Evolutionary conservation across 225 moss, liverwort and hornwort genomes (phyloP).

Genomic region (Lunularia cruciata): DNA sequence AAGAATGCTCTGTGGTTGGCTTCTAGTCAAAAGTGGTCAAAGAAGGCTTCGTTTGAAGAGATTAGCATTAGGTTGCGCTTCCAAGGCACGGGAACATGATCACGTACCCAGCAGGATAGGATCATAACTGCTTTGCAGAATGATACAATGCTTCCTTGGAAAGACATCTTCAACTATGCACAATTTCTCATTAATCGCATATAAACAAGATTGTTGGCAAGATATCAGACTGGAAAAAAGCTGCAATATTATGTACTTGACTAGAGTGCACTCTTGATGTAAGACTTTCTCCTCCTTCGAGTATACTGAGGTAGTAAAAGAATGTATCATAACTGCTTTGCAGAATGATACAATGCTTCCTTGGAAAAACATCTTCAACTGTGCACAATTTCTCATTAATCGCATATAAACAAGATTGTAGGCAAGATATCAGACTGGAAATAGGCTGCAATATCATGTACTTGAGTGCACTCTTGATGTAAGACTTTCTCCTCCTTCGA

Average conservation of each 20-base stretch:
- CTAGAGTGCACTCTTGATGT: constrained; percentile 11
- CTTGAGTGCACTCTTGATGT: constrained; percentile 14
- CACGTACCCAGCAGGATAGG: not conserved
- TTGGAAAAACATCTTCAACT: constrained; percentile 6
- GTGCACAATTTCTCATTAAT: constrained; percentile 25
- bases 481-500: too few species aligned
- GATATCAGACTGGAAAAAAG: constrained; percentile 3
- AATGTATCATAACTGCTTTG: not conserved
- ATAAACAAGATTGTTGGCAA: constrained; percentile 13
- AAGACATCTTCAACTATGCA: constrained; percentile 21
- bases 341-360: constrained; percentile 7
- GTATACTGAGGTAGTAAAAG: not conserved
- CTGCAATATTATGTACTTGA: constrained; percentile 3
- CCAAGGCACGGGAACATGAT: not conserved
- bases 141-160: not conserved
- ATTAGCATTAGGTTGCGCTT: not conserved
- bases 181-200: constrained; percentile 21
- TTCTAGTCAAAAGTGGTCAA: constrained; percentile 1
- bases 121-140: constrained; percentile 10
- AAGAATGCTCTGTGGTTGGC: not conserved
- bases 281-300: not conserved
- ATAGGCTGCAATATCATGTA: not conserved
- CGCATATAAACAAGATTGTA: constrained; percentile 14
- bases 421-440: constrained; percentile 13
- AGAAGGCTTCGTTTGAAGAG: not conserved